These are phyloP conservation scores for Apiospora rasikravindrae DNA, from an alignment of 2,329 filamentous ascomycete genomes.

Conservation along the genomic window DNA sequence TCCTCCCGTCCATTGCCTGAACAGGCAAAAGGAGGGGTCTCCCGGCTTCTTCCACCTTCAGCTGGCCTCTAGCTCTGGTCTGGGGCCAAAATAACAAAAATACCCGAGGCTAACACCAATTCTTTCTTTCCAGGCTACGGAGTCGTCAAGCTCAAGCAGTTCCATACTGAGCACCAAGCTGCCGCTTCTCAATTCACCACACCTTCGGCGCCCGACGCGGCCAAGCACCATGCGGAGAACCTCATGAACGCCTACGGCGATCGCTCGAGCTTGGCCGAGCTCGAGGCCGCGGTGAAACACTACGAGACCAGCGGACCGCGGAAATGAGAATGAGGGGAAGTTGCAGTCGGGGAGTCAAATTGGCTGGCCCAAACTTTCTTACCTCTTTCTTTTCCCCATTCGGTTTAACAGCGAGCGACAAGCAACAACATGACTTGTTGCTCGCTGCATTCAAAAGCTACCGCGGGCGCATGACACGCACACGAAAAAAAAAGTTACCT, in stretches of 20 bases:
- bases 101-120: neutral
- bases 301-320: slow-evolving; percentile 43
- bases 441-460: neutral
- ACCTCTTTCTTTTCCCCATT: neutral
- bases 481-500: neutral
- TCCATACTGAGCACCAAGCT: slow-evolving; percentile 28
- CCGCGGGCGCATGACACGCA: neutral
- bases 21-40: neutral
- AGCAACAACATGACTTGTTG: neutral
- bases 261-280: slow-evolving; percentile 51
- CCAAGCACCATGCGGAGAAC: slow-evolving; percentile 39
- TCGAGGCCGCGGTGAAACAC: slow-evolving; percentile 53
- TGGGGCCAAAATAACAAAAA: neutral
- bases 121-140: slow-evolving; percentile 34
- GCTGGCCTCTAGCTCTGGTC: neutral
- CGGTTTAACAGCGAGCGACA: neutral
- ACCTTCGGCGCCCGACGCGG: slow-evolving; percentile 17
- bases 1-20: slow-evolving; percentile 4
- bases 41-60: neutral
- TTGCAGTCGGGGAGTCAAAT: neutral
- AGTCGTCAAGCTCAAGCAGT: slow-evolving; percentile 36
- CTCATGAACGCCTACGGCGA: slow-evolving; percentile 57
- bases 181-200: slow-evolving; percentile 25
- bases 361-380: slow-evolving; percentile 11
- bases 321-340: slow-evolving; percentile 11